phyloP scores from a whole-genome alignment of 805 yeast genomes.

The Lipomyces yamadae region DNA sequence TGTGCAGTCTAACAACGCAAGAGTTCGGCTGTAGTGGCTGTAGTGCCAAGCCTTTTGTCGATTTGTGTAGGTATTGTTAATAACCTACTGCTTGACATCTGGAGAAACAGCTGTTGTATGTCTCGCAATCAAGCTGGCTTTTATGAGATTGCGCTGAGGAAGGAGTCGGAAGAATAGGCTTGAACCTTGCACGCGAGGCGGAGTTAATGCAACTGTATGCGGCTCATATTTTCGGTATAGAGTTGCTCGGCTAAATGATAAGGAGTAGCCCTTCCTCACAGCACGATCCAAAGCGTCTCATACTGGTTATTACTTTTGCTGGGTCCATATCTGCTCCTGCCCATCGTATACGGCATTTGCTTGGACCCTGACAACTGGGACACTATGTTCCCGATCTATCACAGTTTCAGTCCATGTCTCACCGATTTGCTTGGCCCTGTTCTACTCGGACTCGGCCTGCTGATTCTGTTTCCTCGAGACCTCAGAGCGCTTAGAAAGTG shows the following conservation, averaged over 20 bases:
- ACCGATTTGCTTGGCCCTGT: constrained; percentile 44
- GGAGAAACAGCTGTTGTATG: background rate
- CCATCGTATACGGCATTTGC: constrained; percentile 22
- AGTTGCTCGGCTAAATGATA: background rate
- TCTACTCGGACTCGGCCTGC: constrained; percentile 39
- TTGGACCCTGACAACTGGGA: constrained; percentile 46
- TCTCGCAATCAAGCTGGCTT: background rate
- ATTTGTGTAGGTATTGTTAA: background rate
- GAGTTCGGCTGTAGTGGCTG: too few relatives aligned
- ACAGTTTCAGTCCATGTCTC: constrained; percentile 47
- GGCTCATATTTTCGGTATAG: background rate
- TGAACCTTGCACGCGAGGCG: background rate
- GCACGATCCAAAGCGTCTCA: background rate
- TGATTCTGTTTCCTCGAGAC: constrained; percentile 23
- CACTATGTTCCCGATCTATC: constrained; percentile 42
- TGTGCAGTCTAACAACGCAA: too few relatives aligned
- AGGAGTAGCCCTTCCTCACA: background rate
- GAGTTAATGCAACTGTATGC: background rate
- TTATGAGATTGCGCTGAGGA: background rate
- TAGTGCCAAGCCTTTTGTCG: too few relatives aligned
- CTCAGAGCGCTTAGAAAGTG: constrained; percentile 15
- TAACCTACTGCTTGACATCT: background rate
- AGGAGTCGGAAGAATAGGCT: background rate
- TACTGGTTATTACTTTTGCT: background rate
- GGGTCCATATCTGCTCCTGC: background rate